phyloP scores from a whole-genome alignment of 2,329 filamentous ascomycete species.

The Sclerotinia subarctica region DNA sequence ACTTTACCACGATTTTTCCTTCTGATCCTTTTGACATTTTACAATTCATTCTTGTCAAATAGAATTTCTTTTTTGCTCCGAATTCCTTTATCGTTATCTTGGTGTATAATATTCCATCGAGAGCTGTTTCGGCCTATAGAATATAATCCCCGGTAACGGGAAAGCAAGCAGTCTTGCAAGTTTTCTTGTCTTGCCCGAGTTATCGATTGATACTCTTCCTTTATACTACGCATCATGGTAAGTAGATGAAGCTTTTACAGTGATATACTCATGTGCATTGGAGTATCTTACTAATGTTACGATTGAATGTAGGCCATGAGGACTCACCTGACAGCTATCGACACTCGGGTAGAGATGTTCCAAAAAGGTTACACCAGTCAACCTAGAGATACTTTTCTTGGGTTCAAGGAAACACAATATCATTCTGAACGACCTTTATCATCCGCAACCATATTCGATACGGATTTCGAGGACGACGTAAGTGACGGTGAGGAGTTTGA shows the following conservation, averaged over 20 bases:
- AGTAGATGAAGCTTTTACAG: background rate
- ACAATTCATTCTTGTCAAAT: conserved; percentile 1
- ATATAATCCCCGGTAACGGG: conserved; percentile 19
- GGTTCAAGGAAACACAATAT: conserved; percentile 48
- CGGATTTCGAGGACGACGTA: conserved; percentile 64
- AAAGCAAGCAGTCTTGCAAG: conserved; percentile 21
- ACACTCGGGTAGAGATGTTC: conserved; percentile 44
- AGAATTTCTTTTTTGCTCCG: conserved; percentile 6
- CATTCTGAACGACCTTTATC: conserved; percentile 53
- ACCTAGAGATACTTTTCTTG: conserved; percentile 59
- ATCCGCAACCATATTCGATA: conserved; percentile 73
- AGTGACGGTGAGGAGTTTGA: conserved; percentile 45
- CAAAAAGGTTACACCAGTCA: conserved; percentile 41
- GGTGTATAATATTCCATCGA: conserved; percentile 19
- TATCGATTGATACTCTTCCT: conserved; percentile 8
- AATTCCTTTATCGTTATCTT: conserved; percentile 25
- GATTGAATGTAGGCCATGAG: conserved; percentile 27
- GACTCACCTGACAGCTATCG: conserved; percentile 33
- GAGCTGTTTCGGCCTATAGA: conserved; percentile 10
- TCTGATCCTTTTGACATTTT: conserved; percentile 31
- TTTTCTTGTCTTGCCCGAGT: conserved; percentile 16
- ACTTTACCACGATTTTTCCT: conserved; percentile 28
- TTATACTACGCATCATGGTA: conserved; percentile 14
- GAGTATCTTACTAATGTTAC: conserved; percentile 26
- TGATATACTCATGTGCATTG: background rate